Evolutionary conservation across 192 early-diverging fungal genomes (phyloP), one percentile per base, ranked within the genome.

Genomic region (Linnemannia elongata): DNA sequence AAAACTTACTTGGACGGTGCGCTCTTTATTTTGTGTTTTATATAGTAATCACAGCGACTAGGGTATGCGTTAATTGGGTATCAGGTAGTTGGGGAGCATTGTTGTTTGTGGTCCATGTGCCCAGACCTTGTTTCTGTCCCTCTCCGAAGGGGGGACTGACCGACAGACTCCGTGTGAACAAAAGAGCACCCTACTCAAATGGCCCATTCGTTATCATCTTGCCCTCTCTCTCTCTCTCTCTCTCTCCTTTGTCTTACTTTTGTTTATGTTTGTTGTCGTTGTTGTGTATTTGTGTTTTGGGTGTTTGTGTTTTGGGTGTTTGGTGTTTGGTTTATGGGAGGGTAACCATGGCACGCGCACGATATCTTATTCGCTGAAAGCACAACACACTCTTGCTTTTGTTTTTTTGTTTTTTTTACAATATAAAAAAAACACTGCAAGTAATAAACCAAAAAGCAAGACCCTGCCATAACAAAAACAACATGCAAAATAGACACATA

Each of bases 271-370:
- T 33, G 60, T 63, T 30, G 9, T n/a, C n/a, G n/a, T n/a, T n/a
- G n/a, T n/a, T n/a, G n/a, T n/a, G 60, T 10, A 2, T 33, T 33
- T n/a, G 55, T 60, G 24, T 10, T 12, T 66, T 66, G n/a, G n/a
- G n/a, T n/a, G n/a, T 27, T 13, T 24, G 52, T 60, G 60, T 33
- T 63, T 33, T 66, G 10, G n/a, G 12, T 66, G 13, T 66, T 33
- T 27, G 27, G 60, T 66, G 30, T 45, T 45, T 45, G 44, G 44
- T 45, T 45, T 45, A 45, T 45, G 60, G 30, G 27, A 66, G 30
- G 13, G 60, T 33, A 66, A 66, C 60, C 60, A 66, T 66, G 60
- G 13, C 60, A 66, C 12, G 60, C 60, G 60, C 60, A 66, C 60
- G 60, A 66, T 33, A 33, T 66, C 30, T 15, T 66, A 66, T 66